These are phyloP conservation scores for Lachancea lanzarotensis DNA, from an alignment of 805 yeast genomes.

Conservation along the genomic window DNA sequence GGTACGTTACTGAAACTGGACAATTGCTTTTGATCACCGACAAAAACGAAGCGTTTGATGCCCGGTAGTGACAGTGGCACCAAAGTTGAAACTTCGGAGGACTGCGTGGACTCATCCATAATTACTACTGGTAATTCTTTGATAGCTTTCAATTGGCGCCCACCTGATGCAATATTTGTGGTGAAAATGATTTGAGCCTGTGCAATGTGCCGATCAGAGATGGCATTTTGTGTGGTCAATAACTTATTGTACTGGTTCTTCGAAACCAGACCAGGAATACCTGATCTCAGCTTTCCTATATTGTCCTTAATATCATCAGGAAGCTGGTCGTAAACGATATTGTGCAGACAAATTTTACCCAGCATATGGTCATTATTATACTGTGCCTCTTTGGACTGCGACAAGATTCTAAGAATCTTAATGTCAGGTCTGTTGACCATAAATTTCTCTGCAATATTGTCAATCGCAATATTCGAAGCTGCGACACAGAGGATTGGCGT, in stretches of 20 bases:
- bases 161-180: slow-evolving; percentile 69
- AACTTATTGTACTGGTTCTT: slow-evolving; percentile 46
- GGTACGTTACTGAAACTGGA: slow-evolving; percentile 67
- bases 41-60: slow-evolving; percentile 59
- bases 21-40: slow-evolving; percentile 71
- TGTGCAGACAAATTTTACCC: slow-evolving; percentile 56
- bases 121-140: slow-evolving; percentile 57
- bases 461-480: slow-evolving; percentile 70
- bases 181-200: slow-evolving; percentile 68
- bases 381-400: slow-evolving; percentile 55
- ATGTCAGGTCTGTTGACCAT: slow-evolving; percentile 43
- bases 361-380: slow-evolving; percentile 53
- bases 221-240: slow-evolving; percentile 38
- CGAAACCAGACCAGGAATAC: slow-evolving; percentile 37
- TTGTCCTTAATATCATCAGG: slow-evolving; percentile 41
- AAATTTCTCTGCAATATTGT: slow-evolving; percentile 66
- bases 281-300: slow-evolving; percentile 38
- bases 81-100: slow-evolving; percentile 64
- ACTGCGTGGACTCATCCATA: slow-evolving; percentile 75
- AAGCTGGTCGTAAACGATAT: slow-evolving; percentile 46
- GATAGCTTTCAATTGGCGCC: slow-evolving; percentile 51
- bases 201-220: slow-evolving; percentile 45
- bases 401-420: slow-evolving; percentile 49
- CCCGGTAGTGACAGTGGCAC: slow-evolving; percentile 67
- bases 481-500: slow-evolving; percentile 68